Conservation (phyloP, 73 alveolate genomes). For the Paramecium tetraurelia region DNA sequence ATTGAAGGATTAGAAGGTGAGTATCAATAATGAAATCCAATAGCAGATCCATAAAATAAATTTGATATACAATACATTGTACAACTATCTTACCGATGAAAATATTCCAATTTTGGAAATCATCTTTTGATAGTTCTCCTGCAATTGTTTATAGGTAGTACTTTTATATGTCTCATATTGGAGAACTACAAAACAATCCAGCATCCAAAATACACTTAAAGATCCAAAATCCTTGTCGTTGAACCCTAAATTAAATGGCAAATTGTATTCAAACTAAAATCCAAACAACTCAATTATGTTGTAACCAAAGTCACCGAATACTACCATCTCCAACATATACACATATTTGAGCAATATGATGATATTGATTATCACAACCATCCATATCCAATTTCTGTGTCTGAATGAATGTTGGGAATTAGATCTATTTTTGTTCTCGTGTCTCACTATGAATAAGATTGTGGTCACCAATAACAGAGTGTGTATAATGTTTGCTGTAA, state of each 20-base stretch:
- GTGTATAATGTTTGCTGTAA: constrained; percentile 4
- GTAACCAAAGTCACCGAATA: neutral
- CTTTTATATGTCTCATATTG: constrained; percentile 42
- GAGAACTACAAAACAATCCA: constrained; percentile 8
- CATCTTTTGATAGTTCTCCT: neutral
- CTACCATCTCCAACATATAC: neutral
- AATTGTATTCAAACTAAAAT: neutral
- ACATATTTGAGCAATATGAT: neutral
- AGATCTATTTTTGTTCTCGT: neutral
- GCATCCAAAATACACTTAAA: constrained; percentile 25
- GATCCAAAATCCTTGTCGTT: constrained; percentile 20
- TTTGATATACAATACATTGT: neutral
- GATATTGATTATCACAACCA: neutral
- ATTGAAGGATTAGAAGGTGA: neutral
- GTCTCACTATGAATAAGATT: constrained; percentile 16
- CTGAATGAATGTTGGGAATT: neutral
- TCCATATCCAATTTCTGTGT: constrained; percentile 42
- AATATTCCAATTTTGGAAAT: neutral
- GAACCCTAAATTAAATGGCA: neutral
- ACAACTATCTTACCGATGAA: neutral
- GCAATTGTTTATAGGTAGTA: neutral
- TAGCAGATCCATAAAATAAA: constrained; percentile 14
- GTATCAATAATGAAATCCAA: neutral
- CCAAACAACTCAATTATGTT: constrained; percentile 24
- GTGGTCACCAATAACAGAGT: constrained; percentile 3